Percentiles rank a stretch among this genome's conserved stretches.
Conservation (phyloP, 306 rosid genomes). For the Corylus avellana region DNA sequence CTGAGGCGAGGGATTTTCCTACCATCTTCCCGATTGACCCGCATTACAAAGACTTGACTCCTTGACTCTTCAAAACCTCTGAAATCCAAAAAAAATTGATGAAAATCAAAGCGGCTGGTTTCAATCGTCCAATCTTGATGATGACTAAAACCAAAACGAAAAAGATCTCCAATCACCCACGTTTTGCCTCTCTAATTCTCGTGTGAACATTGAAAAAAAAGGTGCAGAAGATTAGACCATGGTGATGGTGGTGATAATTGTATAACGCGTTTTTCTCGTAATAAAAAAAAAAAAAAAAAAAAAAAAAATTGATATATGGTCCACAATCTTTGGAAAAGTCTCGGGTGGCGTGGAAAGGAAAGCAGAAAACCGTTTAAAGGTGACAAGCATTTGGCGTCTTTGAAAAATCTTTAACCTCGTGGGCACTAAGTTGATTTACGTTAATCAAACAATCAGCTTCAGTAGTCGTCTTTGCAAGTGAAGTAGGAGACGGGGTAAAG, state of each 20-base stretch:
- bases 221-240: neutral
- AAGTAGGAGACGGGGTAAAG: conserved; percentile 14
- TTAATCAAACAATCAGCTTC: no score
- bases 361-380: neutral
- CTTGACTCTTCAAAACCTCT: conserved; percentile 22
- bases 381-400: neutral
- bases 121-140: neutral
- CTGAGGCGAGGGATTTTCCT: conserved; percentile 14
- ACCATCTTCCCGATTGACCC: conserved; percentile 21
- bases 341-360: neutral
- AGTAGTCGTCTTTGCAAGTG: no score
- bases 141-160: conserved; percentile 9
- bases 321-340: neutral
- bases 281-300: neutral
- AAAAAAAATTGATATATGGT: neutral
- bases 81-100: neutral
- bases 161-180: conserved; percentile 13
- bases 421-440: neutral
- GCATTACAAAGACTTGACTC: conserved; percentile 25
- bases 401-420: conserved; percentile 2
- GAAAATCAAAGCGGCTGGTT: neutral
- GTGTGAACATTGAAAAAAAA: neutral
- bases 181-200: neutral
- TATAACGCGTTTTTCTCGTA: neutral
- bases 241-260: neutral